Evolutionary conservation across 768 basidiomycete genomes (phyloP), one percentile per base, ranked within the genome.

Genomic region (Rhizopogon vesiculosus): DNA sequence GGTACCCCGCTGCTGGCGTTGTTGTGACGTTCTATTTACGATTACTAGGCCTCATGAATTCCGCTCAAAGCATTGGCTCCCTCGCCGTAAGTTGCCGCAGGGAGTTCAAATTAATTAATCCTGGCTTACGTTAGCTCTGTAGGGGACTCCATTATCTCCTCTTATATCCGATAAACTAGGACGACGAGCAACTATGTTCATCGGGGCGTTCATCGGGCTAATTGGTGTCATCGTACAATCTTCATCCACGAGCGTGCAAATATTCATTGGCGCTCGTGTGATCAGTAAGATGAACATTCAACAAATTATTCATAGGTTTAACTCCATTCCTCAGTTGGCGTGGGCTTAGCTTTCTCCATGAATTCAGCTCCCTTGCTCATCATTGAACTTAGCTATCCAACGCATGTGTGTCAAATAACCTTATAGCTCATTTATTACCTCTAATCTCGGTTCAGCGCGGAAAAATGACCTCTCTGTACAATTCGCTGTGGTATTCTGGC

Each of bases 401-500:
- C 86, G 4, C 86, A 87, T 62, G 83, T 82, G 62, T 53, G 72
- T 67, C 22, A 18, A 19, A 35, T 18, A 42, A 18, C 43, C 52
- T 40, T 31, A n/a, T 19, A 16, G 16, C 8, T 16, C 29, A 33
- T 43, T 9, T 2, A 10, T 41, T 42, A 12, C 33, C 50, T 51
- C n/a, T 29, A 31, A 54, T 39, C 18, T 33, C 42, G 39, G 22
- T 40, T 33, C 58, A 76, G 74, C 72, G 75, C 54, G 84, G 80
- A 3, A 81, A 83, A 67, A 71, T 85, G 19, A 85, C 82, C 15
- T 79, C 84, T 9, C 65, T 85, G 54, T 89, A 85, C 68, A 90
- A 91, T 69, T 77, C 85, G 0, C 79, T 77, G 48, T 91, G 89
- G 89, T 90, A 90, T 66, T 62, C 85, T 38, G 89, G 89, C 9